Base-by-base conservation (phyloP, 2,329 filamentous ascomycete species). In the Talaromyces sp. region DNA sequence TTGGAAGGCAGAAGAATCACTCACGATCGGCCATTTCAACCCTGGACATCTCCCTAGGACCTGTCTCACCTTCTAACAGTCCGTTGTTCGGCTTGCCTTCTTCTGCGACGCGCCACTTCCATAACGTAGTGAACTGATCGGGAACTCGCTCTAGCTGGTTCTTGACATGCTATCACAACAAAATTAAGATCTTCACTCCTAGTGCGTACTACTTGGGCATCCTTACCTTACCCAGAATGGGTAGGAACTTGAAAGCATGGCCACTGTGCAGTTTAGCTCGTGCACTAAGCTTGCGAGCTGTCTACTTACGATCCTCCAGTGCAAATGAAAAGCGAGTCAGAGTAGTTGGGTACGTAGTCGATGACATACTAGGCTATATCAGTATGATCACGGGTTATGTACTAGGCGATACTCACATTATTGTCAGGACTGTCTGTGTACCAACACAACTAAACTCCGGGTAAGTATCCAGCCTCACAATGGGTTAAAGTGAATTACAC, bases 181-280 rank as follows among this genome's bases (percentile, higher is more conserved):
- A 5, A 6, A 46, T 46, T n/a, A 46, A 46, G 21, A n/a, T 11
- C 5, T n/a, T n/a, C 8, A 46, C 17, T n/a, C 19, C 12, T 46
- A 46, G 41, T n/a, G 17, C 19, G 17, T 21, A 21, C 19, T n/a
- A 19, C 9, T 1, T 12, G 19, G 17, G 17, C 9, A 46, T 46
- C 19, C 41, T 46, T 46, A 19, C 41, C 41, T 10, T 46, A 17
- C 84, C 84, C 64, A 87, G 78, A 3, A 81, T 80, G 0, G 85
- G 85, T 10, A 72, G 68, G 61, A 84, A 87, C 65, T 87, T 87
- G 69, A 86, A 87, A 0, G 77, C 85, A 69, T 87, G 85, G 0
- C 86, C 85, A 32, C 79, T 82, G 19, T 46, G 9, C 6, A 21
- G 17, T 46, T 46, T 46, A 46, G 41, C 41, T 46, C 9, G 41